These are phyloP conservation scores for Nematocida minor DNA, from an alignment of 371 early-diverging fungal genomes.

Conservation along the genomic window DNA sequence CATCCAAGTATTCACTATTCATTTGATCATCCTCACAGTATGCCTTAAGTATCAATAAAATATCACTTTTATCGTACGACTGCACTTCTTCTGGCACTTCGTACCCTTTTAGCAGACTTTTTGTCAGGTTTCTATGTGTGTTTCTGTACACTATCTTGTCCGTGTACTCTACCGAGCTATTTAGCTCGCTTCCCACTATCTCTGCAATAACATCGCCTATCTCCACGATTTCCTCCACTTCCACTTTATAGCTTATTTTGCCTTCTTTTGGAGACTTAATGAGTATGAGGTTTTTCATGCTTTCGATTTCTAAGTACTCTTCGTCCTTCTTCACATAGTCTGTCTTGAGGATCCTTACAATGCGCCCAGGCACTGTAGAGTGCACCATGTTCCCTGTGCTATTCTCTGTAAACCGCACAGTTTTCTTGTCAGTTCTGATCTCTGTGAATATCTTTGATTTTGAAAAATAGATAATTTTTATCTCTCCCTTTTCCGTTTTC, in stretches of 20 bases:
- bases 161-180: not conserved
- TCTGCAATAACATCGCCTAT: slow-evolving; percentile 21
- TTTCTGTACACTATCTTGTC: slow-evolving; percentile 18
- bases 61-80: not conserved
- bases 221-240: slow-evolving; percentile 6
- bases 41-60: not conserved
- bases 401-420: not conserved
- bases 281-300: slow-evolving; percentile 99
- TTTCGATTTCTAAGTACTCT: slow-evolving; percentile 93
- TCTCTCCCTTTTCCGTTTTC: not conserved
- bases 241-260: not conserved
- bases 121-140: not conserved
- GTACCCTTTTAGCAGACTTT: slow-evolving; percentile 12
- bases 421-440: not conserved
- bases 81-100: not conserved
- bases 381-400: slow-evolving; percentile 71
- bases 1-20: not conserved
- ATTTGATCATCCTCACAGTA: not conserved
- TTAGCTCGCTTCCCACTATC: not conserved
- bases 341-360: slow-evolving; percentile 79
- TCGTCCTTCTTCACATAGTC: slow-evolving; percentile 78
- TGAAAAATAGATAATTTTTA: slow-evolving; percentile 3
- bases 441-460: not conserved
- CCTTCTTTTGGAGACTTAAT: slow-evolving; percentile 63
- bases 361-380: slow-evolving; percentile 87